Evolutionary conservation across 208 protist genomes (phyloP).

Genomic region (Trypanosoma grayi): DNA sequence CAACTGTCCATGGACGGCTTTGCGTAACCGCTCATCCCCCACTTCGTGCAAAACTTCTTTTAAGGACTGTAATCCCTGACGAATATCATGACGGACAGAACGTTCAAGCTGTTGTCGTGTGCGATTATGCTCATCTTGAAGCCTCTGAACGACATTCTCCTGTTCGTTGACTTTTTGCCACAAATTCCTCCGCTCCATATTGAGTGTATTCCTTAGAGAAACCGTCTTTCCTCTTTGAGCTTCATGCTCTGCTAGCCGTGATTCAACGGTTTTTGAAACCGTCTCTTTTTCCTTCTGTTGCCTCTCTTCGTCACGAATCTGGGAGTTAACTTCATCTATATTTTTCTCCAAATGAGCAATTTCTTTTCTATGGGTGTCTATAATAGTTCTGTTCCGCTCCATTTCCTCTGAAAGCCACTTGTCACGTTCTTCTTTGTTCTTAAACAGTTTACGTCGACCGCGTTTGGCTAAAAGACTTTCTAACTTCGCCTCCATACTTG

Average conservation of each 20-base stretch:
- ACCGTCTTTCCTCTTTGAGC: constrained; percentile 32
- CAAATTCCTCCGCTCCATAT: constrained; percentile 65
- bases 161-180: constrained; percentile 82
- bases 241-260: constrained; percentile 44
- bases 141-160: constrained; percentile 52
- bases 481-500: constrained; percentile 46
- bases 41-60: constrained; percentile 70
- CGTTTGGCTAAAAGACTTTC: constrained; percentile 87
- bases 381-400: constrained; percentile 48
- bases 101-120: constrained; percentile 63
- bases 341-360: constrained; percentile 35
- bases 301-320: constrained; percentile 25
- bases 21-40: constrained; percentile 36
- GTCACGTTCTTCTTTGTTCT: constrained; percentile 87
- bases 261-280: constrained; percentile 39
- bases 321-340: constrained; percentile 27
- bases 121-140: constrained; percentile 41
- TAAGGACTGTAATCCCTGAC: constrained; percentile 81
- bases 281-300: constrained; percentile 27
- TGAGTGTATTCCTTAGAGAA: constrained; percentile 52
- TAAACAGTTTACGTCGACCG: constrained; percentile 89
- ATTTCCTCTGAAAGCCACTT: constrained; percentile 87
- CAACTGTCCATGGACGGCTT: constrained; percentile 94
- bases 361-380: constrained; percentile 45
- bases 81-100: constrained; percentile 75